These are phyloP conservation scores for Mucor plumbeus DNA, from an alignment of 371 early-diverging fungal genomes.

Conservation along the genomic window DNA sequence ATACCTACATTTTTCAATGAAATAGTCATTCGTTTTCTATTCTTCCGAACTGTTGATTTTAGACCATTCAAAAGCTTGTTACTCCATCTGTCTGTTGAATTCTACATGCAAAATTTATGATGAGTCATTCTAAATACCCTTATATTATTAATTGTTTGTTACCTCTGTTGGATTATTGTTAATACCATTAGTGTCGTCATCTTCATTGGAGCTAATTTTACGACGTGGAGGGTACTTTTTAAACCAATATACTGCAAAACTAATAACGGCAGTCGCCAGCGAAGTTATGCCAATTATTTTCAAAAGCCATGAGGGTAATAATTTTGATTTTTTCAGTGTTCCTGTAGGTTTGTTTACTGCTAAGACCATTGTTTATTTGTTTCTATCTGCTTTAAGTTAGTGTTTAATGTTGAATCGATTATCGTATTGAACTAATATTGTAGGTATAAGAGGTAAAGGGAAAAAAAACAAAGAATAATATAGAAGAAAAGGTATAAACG, in stretches of 20 bases:
- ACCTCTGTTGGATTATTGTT: background rate
- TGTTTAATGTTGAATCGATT: background rate
- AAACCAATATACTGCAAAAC: constrained; percentile 33
- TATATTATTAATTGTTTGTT: background rate
- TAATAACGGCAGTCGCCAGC: constrained; percentile 25
- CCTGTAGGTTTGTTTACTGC: constrained; percentile 7
- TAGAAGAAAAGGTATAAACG: constrained; percentile 18
- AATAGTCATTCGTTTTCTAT: constrained; percentile 45
- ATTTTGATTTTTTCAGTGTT: constrained; percentile 14
- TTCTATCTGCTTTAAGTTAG: background rate
- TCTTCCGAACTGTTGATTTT: constrained; percentile 28
- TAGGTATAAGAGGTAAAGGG: background rate
- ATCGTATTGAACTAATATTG: background rate
- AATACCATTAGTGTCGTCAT: background rate
- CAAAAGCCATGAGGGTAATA: constrained; percentile 30
- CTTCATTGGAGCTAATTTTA: constrained; percentile 10
- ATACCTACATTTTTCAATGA: constrained; percentile 52
- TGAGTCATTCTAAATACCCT: constrained; percentile 5
- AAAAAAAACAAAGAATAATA: background rate
- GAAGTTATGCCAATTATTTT: constrained; percentile 29
- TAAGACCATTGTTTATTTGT: background rate
- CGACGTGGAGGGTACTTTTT: constrained; percentile 27
- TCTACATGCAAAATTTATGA: background rate
- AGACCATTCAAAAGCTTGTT: constrained; percentile 22
- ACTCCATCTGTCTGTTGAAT: constrained; percentile 19